Base-by-base conservation (phyloP, 805 yeast species). In the Ogataea populi-albae region DNA sequence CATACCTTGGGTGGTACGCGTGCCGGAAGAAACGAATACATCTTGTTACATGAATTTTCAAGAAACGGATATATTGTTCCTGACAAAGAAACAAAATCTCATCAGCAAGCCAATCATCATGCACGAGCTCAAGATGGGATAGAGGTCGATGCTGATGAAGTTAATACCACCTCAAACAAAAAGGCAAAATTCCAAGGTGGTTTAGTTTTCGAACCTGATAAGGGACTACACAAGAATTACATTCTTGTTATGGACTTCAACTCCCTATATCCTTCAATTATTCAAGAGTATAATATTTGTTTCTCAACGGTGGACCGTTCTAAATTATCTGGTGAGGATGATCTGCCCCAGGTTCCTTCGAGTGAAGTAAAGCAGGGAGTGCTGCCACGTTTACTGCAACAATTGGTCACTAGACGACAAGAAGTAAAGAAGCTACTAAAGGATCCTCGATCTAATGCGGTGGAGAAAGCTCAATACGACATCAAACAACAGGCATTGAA, bases 181-280 rank as follows among this genome's bases (percentile, higher is more conserved):
- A 55, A 54, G 37, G 49, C 59, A 6, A 58, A 57, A 39, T 58
- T 35, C 38, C 56, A 54, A 35, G 63, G 63, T 47, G 63, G 98
- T 58, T 71, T 87, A 46, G 98, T 93, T 20, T 86, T 93, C 61
- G 98, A 93, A 46, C 98, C 98, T 1, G 96, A 86, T 53, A 87
- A 83, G 56, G 98, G 98, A 2, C 67, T 93, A 26, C 96, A 91
- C 57, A 87, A 86, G 55, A 83, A 86, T 47, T 86, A 82, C 56
- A 75, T 88, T 3, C 64, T 93, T 44, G 98, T 93, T 16, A 89
- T 93, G 98, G 98, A 93, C 65, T 93, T 93, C 80, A 93, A 93
- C 65, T 87, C 96, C 32, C 73, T 93, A 65, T 93, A 93, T 57
- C 98, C 98, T 7, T 86, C 96, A 43, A 91, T 93, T 55, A 93